A percentile compares a stretch with the other conserved stretches of the same genome.
phyloP scores from a whole-genome alignment of 257 asterid genomes.

The Handroanthus guayacan region DNA sequence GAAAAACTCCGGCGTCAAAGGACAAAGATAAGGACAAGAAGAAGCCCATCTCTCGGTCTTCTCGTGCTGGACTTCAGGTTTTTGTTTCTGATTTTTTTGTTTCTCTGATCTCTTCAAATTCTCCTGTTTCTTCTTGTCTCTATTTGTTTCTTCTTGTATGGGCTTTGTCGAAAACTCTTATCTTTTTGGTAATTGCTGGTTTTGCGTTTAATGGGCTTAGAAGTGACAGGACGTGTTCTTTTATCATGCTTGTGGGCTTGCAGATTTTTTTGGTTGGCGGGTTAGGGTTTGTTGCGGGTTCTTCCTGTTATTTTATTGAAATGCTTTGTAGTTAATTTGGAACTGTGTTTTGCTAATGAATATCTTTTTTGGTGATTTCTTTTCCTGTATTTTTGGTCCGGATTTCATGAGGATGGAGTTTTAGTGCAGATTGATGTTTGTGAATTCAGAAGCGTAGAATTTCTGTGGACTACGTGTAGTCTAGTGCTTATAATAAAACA shows the following conservation, averaged over 20 bases:
- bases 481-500: neutral
- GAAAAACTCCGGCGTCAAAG: constrained; percentile 56
- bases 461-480: neutral
- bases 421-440: neutral
- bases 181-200: neutral
- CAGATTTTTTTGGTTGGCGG: neutral
- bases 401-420: neutral
- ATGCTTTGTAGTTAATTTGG: neutral
- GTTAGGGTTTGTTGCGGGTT: constrained; percentile 22
- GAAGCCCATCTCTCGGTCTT: constrained; percentile 58
- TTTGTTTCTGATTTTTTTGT: neutral
- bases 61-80: constrained; percentile 63
- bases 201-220: constrained; percentile 1
- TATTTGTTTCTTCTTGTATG: neutral
- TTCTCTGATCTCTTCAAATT: neutral
- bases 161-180: neutral
- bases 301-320: neutral
- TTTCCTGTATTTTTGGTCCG: neutral
- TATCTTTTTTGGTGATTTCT: neutral
- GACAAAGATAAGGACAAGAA: constrained; percentile 64
- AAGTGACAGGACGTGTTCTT: neutral
- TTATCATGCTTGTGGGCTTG: neutral
- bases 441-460: constrained; percentile 2
- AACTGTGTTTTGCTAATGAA: neutral
- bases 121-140: neutral